These are phyloP conservation scores for Saccharomycopsis selenospora DNA, from an alignment of 805 yeast genomes.

Conservation along the genomic window DNA sequence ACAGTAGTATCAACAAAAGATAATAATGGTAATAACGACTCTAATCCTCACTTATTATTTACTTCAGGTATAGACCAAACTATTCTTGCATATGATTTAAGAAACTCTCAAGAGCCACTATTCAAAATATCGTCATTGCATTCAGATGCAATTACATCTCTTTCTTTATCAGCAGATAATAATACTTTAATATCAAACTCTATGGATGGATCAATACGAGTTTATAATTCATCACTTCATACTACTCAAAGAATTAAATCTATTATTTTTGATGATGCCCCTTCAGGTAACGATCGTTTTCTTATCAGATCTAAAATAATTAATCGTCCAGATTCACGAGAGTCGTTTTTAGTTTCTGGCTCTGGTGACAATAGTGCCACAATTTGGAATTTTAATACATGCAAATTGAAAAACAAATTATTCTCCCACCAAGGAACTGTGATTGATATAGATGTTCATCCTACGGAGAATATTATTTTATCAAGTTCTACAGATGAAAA, in stretches of 20 bases:
- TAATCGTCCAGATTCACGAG: constrained; percentile 26
- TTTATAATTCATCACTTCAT: constrained; percentile 40
- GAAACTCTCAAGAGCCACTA: constrained; percentile 34
- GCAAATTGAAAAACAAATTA: constrained; percentile 40
- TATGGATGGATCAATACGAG: constrained; percentile 48
- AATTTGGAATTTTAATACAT: constrained; percentile 52
- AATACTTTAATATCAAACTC: constrained; percentile 44
- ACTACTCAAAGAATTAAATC: constrained; percentile 34
- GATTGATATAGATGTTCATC: constrained; percentile 51
- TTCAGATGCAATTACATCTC: constrained; percentile 48
- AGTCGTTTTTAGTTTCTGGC: constrained; percentile 42
- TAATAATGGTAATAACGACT: constrained; percentile 28
- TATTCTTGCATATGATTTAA: constrained; percentile 51
- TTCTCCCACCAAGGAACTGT: constrained; percentile 60
- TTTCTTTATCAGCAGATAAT: constrained; percentile 42
- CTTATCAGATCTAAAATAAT: constrained; percentile 43
- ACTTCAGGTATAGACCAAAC: constrained; percentile 65
- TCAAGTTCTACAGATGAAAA: constrained; percentile 52
- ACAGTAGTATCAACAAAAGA: constrained; percentile 38
- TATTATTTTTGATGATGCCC: constrained; percentile 50
- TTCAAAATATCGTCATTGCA: constrained; percentile 42
- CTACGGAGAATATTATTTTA: constrained; percentile 34
- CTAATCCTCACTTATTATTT: constrained; percentile 29
- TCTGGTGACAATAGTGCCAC: constrained; percentile 53
- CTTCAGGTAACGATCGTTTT: constrained; percentile 43